Percentiles rank a stretch among this genome's conserved stretches.
phyloP scores from a whole-genome alignment of 768 basidiomycete species.

The Amanita fuliginea region DNA sequence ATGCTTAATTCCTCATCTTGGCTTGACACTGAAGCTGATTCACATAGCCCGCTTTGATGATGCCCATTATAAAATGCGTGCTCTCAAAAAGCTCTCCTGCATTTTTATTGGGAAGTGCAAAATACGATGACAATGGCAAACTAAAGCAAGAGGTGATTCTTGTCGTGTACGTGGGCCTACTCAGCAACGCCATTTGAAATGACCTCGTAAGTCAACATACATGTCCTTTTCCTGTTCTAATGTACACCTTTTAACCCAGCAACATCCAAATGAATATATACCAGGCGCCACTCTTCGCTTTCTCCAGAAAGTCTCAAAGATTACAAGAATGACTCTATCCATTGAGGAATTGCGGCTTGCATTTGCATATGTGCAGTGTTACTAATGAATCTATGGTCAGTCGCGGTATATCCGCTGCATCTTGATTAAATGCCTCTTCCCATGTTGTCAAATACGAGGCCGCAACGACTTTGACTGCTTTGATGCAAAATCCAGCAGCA shows the following conservation, averaged over 20 bases:
- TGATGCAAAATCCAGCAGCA: constrained; percentile 93
- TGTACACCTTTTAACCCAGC: constrained; percentile 32
- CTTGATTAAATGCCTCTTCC: constrained; percentile 82
- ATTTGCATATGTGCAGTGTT: not conserved
- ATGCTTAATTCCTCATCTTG: not conserved
- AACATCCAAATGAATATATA: constrained; percentile 99
- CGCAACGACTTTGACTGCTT: constrained; percentile 84
- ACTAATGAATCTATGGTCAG: constrained; percentile 26
- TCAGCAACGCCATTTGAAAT: constrained; percentile 92
- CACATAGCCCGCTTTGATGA: constrained; percentile 75
- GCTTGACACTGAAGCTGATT: not conserved
- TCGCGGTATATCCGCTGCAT: constrained; percentile 91
- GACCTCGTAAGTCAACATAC: constrained; percentile 60
- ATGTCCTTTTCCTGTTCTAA: constrained; percentile 2
- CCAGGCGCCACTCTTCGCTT: constrained; percentile 95
- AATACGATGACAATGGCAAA: constrained; percentile 94
- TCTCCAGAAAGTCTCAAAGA: constrained; percentile 94
- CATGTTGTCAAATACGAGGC: constrained; percentile 98
- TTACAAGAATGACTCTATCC: constrained; percentile 73
- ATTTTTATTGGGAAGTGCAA: constrained; percentile 96
- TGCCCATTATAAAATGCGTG: constrained; percentile 98
- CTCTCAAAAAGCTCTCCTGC: constrained; percentile 96
- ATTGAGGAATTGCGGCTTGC: constrained; percentile 43
- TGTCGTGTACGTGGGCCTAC: constrained; percentile 64
- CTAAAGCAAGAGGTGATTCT: constrained; percentile 99